Conservation (phyloP, 768 basidiomycete species). For the Mycena kentingensis region DNA sequence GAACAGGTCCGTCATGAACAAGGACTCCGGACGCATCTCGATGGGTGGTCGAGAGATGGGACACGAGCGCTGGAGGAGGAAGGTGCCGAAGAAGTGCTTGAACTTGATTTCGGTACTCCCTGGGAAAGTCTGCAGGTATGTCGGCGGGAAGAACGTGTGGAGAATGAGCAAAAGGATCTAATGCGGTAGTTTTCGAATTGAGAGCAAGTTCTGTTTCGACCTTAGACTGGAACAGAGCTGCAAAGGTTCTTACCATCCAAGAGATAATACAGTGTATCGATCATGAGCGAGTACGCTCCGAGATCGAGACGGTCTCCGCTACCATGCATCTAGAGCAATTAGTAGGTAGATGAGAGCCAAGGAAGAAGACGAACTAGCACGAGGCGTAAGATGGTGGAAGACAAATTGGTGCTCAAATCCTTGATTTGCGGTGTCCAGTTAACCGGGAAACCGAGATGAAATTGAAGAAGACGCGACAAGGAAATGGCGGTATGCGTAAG, state of each 20-base stretch:
- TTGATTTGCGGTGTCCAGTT: constrained; percentile 56
- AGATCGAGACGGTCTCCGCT: constrained; percentile 55
- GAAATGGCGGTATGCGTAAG: constrained; percentile 52
- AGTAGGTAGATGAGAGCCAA: constrained; percentile 8
- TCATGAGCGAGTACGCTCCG: constrained; percentile 61
- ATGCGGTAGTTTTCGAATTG: constrained; percentile 53
- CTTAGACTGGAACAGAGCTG: neutral
- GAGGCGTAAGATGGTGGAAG: constrained; percentile 48
- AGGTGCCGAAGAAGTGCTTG: constrained; percentile 58
- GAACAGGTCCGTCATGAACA: constrained; percentile 52
- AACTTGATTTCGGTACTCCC: constrained; percentile 59
- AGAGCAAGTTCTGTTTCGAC: constrained; percentile 55
- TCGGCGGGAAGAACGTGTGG: constrained; percentile 52
- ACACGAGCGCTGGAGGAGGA: constrained; percentile 51
- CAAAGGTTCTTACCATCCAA: constrained; percentile 60
- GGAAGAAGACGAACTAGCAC: constrained; percentile 47
- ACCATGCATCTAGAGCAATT: constrained; percentile 49
- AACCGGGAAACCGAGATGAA: constrained; percentile 65
- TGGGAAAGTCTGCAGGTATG: constrained; percentile 57
- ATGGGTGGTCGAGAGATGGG: constrained; percentile 60
- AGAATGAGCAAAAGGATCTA: constrained; percentile 69
- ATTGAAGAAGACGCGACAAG: constrained; percentile 69
- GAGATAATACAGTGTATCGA: constrained; percentile 75
- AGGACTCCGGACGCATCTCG: constrained; percentile 56
- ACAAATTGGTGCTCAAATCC: constrained; percentile 46